Conservation (phyloP, 345 rosid species). For the Brassica cretica region DNA sequence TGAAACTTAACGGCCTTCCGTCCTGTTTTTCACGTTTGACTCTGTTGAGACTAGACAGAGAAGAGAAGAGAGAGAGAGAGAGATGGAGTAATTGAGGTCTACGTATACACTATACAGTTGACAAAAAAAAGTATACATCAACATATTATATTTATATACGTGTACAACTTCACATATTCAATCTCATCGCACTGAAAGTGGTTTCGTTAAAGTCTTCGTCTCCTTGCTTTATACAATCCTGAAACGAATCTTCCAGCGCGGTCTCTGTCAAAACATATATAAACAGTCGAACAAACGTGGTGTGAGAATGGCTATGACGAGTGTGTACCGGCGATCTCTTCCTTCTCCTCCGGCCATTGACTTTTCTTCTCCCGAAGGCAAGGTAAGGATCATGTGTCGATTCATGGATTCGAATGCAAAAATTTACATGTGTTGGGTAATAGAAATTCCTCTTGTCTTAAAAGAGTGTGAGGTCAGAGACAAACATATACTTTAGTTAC, state of each 20-base stretch:
- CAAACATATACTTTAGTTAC: neutral
- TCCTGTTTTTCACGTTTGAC: conserved; percentile 20
- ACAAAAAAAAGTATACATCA: neutral
- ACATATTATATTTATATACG: neutral
- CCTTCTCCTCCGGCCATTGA: conserved; percentile 84
- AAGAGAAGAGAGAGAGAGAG: no score
- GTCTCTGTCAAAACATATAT: neutral
- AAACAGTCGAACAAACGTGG: no score
- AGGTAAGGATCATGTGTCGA: conserved; percentile 42
- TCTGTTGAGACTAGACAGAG: neutral
- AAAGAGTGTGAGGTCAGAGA: conserved; percentile 12
- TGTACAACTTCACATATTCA: neutral
- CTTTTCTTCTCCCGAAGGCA: conserved; percentile 79
- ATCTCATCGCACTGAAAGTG: neutral
- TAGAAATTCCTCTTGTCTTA: neutral
- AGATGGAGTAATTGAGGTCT: conserved; percentile 12
- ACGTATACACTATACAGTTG: neutral
- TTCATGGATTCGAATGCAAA: neutral
- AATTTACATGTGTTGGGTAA: neutral
- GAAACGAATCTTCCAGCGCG: neutral
- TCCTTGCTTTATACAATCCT: neutral
- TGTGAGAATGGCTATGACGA: conserved; percentile 57
- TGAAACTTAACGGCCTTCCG: conserved; percentile 7
- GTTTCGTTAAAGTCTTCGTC: neutral
- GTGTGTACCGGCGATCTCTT: conserved; percentile 65